Evolutionary conservation across 1,284 basidiomycete genomes (phyloP).

Genomic region (Athelia sp.): DNA sequence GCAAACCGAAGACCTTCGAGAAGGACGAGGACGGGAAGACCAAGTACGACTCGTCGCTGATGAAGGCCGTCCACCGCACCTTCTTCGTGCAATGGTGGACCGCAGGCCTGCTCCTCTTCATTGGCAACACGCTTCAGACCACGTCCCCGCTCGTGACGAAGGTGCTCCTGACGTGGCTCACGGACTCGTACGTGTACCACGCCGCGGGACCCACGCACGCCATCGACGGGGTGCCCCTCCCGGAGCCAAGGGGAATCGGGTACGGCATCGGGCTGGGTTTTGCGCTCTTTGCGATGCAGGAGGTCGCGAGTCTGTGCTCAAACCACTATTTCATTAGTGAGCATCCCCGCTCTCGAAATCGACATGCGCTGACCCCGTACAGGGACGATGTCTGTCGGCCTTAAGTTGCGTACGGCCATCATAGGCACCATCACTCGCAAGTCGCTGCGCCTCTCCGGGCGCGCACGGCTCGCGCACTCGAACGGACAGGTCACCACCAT

Average conservation of each 20-base stretch:
- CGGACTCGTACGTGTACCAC: conserved; percentile 27
- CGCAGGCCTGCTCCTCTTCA: conserved; percentile 27
- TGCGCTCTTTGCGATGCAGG: conserved; percentile 48
- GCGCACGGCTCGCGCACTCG: conserved; percentile 41
- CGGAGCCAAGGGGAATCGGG: conserved; percentile 32
- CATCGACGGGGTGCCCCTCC: too few relatives aligned
- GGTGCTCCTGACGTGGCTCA: conserved; percentile 33
- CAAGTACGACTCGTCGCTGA: conserved; percentile 15
- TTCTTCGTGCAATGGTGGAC: conserved; percentile 32
- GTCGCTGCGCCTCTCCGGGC: conserved; percentile 47
- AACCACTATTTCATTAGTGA: not conserved
- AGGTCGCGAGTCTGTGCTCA: not conserved
- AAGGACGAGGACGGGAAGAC: not conserved
- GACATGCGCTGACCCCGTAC: not conserved
- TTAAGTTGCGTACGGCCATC: conserved; percentile 30
- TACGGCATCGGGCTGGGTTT: conserved; percentile 46
- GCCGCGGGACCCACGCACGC: too few relatives aligned
- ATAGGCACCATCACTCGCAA: conserved; percentile 55
- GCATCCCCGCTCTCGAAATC: not conserved
- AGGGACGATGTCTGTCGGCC: conserved; percentile 27
- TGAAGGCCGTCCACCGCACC: conserved; percentile 30
- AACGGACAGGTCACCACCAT: conserved; percentile 49
- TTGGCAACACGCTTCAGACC: conserved; percentile 22
- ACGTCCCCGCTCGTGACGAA: conserved; percentile 32
- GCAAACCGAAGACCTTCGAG: not conserved